Evolutionary conservation across 2,329 filamentous ascomycete species (phyloP).

Genomic region (Plectosphaerella cucumerina): DNA sequence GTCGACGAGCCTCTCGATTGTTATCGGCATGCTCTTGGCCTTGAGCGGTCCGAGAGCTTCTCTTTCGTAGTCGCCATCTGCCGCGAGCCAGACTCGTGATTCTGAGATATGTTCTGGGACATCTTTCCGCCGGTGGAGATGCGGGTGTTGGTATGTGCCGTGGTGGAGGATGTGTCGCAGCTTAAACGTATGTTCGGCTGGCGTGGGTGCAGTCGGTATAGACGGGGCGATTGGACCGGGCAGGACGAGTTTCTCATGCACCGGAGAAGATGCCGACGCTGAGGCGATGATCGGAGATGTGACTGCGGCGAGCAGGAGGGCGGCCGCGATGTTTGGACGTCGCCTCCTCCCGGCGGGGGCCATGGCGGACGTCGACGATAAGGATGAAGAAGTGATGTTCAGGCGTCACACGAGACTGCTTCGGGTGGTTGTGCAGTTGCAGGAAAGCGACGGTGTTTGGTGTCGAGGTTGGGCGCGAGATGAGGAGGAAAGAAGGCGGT

Average conservation of each 20-base stretch:
- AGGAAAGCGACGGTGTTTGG: background rate
- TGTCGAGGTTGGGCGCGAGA: background rate
- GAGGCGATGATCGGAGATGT: background rate
- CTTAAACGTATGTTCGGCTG: conserved; percentile 57
- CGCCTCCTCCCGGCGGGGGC: background rate
- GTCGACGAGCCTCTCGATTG: conserved; percentile 79
- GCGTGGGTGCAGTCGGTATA: conserved; percentile 31
- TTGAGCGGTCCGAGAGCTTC: conserved; percentile 49
- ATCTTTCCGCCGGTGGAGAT: conserved; percentile 73
- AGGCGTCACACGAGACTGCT: background rate
- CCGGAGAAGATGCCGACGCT: conserved; percentile 15
- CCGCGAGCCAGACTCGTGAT: conserved; percentile 53
- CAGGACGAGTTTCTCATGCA: conserved; percentile 39
- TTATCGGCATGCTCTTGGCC: conserved; percentile 59
- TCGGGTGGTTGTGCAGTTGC: background rate
- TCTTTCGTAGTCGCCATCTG: conserved; percentile 52
- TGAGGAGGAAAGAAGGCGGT: too few species aligned
- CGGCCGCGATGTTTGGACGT: background rate
- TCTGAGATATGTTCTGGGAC: conserved; percentile 53
- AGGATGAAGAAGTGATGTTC: too few species aligned
- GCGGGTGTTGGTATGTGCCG: conserved; percentile 73
- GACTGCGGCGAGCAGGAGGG: background rate
- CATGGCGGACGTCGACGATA: background rate
- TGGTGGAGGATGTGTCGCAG: conserved; percentile 92
- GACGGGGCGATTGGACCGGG: conserved; percentile 30